phyloP scores from a whole-genome alignment of 345 rosid genomes.

The Arabis alpina region DNA sequence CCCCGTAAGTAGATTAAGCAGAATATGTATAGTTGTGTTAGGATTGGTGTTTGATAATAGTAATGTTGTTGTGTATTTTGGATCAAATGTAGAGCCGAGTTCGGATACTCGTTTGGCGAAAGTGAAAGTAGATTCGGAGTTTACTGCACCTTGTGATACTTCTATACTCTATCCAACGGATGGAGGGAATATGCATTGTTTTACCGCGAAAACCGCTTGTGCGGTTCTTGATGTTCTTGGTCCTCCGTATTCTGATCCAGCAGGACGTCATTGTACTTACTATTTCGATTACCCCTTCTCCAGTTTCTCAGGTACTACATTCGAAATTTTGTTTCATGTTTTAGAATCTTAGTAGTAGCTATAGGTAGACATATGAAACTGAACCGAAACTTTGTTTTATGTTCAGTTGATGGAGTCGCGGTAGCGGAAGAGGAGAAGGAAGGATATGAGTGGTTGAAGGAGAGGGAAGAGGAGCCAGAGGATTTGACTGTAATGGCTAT shows the following conservation, averaged over 20 bases:
- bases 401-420: constrained; percentile 53
- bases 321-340: not conserved
- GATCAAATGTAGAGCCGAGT: constrained; percentile 50
- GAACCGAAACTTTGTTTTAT: too few species aligned
- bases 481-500: constrained; percentile 54
- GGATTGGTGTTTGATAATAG: constrained; percentile 6
- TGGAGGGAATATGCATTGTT: constrained; percentile 97
- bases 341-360: not conserved
- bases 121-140: constrained; percentile 69
- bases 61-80: not conserved
- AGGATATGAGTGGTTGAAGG: constrained; percentile 73
- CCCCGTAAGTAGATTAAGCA: constrained; percentile 37
- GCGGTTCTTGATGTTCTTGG: constrained; percentile 94
- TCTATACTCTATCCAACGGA: constrained; percentile 86
- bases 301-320: constrained; percentile 55
- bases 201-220: constrained; percentile 84
- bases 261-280: constrained; percentile 84
- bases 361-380: not conserved
- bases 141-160: constrained; percentile 77
- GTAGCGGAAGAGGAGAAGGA: constrained; percentile 62
- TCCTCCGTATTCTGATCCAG: constrained; percentile 83
- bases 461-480: constrained; percentile 63
- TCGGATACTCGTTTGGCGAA: constrained; percentile 64
- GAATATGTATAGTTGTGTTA: not conserved
- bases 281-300: constrained; percentile 64